Percentiles rank a stretch among this genome's conserved stretches.
Conservation (phyloP, 108 stramenopile genomes). For the Discostella stelligeroides region DNA sequence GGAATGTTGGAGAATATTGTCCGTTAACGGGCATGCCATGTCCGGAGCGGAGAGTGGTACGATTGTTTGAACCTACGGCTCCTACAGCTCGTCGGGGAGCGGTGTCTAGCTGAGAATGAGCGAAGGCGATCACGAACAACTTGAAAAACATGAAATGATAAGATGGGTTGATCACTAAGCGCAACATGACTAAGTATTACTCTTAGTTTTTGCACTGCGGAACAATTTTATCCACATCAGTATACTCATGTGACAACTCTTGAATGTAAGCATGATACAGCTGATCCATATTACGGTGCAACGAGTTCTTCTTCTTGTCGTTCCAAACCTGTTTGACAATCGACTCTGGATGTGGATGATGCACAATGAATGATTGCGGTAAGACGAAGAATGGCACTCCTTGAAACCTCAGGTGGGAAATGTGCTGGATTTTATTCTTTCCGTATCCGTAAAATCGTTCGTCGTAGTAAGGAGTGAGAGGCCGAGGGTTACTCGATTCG, state of each 20-base stretch:
- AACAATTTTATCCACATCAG: conserved; percentile 26
- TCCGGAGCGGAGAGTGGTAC: conserved; percentile 55
- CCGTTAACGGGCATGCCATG: conserved; percentile 71
- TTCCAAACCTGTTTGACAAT: conserved; percentile 77
- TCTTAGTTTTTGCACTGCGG: conserved; percentile 28
- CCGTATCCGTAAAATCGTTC: conserved; percentile 90
- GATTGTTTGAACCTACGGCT: conserved; percentile 68
- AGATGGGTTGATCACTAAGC: no score
- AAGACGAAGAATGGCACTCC: conserved; percentile 67
- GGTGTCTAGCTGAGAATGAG: not conserved
- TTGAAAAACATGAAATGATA: no score
- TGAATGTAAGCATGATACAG: conserved; percentile 63
- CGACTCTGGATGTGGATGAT: conserved; percentile 85
- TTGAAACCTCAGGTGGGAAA: conserved; percentile 71
- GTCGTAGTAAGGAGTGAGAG: conserved; percentile 79
- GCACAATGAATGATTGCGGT: conserved; percentile 75
- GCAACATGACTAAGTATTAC: no score
- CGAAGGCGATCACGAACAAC: not conserved
- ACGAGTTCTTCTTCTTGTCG: conserved; percentile 47
- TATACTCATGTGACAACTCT: conserved; percentile 61
- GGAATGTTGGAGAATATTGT: conserved; percentile 53
- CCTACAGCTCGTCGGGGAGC: conserved; percentile 13
- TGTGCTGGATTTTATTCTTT: conserved; percentile 89
- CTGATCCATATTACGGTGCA: conserved; percentile 77
- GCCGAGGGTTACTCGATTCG: conserved; percentile 16